These are phyloP conservation scores for Licmophora abbreviata DNA, from an alignment of 108 stramenopile species.

Conservation along the genomic window DNA sequence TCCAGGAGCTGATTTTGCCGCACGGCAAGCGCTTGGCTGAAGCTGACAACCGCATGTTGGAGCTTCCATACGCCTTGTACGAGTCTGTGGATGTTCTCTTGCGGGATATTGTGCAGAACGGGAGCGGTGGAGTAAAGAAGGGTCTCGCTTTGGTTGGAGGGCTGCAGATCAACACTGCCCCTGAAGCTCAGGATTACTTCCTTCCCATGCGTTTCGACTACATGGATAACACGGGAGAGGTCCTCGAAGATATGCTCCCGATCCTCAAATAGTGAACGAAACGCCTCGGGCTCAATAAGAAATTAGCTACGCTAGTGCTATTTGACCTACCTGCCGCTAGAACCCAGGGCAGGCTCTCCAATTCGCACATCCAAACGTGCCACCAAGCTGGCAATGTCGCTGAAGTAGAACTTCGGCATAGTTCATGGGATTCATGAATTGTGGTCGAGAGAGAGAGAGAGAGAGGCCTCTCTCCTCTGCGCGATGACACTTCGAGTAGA, in stretches of 20 bases:
- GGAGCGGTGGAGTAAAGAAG: neutral
- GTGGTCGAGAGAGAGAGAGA: too few species aligned
- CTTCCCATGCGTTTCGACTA: constrained; percentile 22
- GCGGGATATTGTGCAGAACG: constrained; percentile 5
- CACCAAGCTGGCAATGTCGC: too few species aligned
- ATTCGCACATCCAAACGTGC: too few species aligned
- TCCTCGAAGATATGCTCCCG: constrained; percentile 7
- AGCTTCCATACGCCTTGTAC: constrained; percentile 21
- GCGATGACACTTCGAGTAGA: too few species aligned
- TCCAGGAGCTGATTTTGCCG: constrained; percentile 20
- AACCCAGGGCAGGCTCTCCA: too few species aligned
- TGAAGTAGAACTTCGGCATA: too few species aligned
- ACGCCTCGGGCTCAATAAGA: too few species aligned
- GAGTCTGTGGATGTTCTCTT: constrained; percentile 14
- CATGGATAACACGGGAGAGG: constrained; percentile 11
- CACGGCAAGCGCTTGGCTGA: constrained; percentile 16
- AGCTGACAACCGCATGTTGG: constrained; percentile 17
- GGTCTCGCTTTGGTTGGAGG: constrained; percentile 31
- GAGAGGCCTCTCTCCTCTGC: too few species aligned
- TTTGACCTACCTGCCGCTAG: too few species aligned
- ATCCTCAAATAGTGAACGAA: too few species aligned
- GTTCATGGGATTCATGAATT: too few species aligned
- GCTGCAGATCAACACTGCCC: constrained; percentile 28
- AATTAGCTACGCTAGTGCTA: too few species aligned
- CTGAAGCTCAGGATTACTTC: constrained; percentile 18